phyloP scores from a whole-genome alignment of 2,329 filamentous ascomycete genomes.

The Clonostachys byssicola region DNA sequence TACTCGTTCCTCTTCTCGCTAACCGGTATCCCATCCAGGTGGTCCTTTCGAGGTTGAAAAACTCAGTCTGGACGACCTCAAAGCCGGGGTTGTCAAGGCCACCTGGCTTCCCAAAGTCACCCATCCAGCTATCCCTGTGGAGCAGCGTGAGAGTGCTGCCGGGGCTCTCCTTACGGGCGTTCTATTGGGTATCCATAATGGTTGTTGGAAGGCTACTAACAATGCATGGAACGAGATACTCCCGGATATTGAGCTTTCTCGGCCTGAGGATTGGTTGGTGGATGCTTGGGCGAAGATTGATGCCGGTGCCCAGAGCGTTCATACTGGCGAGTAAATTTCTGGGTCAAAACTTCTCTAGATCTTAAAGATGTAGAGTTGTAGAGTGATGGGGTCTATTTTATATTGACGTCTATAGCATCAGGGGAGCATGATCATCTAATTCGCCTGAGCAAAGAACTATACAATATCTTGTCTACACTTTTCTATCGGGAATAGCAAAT shows the following conservation, averaged over 20 bases:
- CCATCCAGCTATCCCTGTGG: conserved; percentile 11
- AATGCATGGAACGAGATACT: conserved; percentile 40
- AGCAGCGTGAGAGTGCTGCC: conserved; percentile 10
- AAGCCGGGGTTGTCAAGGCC: conserved; percentile 11
- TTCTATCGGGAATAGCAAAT: too few species aligned
- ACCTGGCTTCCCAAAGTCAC: conserved; percentile 11
- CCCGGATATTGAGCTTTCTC: conserved; percentile 35
- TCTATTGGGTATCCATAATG: conserved; percentile 23
- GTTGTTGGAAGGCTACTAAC: conserved; percentile 26
- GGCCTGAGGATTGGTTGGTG: conserved; percentile 31
- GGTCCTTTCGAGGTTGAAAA: conserved; percentile 10
- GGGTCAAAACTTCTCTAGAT: too few species aligned
- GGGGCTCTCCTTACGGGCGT: conserved; percentile 23
- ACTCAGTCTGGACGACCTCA: conserved; percentile 10
- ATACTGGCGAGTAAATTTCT: too few species aligned
- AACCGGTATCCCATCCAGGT: conserved; percentile 4
- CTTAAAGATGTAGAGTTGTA: too few species aligned
- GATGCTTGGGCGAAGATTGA: not conserved
- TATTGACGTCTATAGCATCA: too few species aligned
- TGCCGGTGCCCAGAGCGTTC: too few species aligned
- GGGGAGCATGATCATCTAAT: too few species aligned
- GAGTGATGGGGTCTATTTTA: too few species aligned
- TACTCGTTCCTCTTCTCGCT: not conserved
- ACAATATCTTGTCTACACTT: too few species aligned
- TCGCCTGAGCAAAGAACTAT: too few species aligned